Base-by-base conservation (phyloP, 2,329 filamentous ascomycete genomes). In the Meredithiella fracta region DNA sequence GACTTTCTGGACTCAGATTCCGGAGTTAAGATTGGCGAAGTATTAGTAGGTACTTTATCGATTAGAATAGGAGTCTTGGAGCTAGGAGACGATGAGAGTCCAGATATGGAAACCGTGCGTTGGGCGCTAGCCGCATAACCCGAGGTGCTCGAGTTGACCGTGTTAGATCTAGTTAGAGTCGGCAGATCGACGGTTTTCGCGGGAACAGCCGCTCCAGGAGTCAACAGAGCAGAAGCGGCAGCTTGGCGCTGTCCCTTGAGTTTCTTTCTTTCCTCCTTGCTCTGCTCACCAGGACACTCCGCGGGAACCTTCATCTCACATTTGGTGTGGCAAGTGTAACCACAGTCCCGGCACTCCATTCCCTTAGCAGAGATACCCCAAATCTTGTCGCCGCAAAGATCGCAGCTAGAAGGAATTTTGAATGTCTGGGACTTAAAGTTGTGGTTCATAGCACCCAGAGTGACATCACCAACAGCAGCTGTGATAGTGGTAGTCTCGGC, bases 381-480 rank as follows among this genome's bases (percentile, higher is more conserved):
- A 66, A 98, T 95, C 26, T 92, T 80, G 66, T 98, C 92, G 17
- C 90, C 90, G 63, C 92, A 98, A 11, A 96, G 76, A 67, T 98
- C 92, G 70, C 92, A 98, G 67, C 97, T 97, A 3, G 92, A 98
- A 0, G 94, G 94, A 59, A 98, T 95, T 68, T 97, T 97, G 76
- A 97, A 98, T 0, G 92, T 97, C 65, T 97, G 89, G n/a, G 87
- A 82, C 69, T 94, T 95, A 77, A 98, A 98, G 65, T 94, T 92
- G 72, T 98, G 92, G 64, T 90, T 95, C 67, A 88, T 88, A 9
- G 90, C 90, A 17, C 91, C 91, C 20, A 95, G 73, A 1, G 90
- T 95, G 55, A 98, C 78, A 66, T 98, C 92, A 37, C 92, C 92
- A 2, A 96, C 91, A 0, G 82, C 86, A 8, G 82, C 75, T n/a